Base-by-base conservation (phyloP, 139 green algal genomes). In the Nannochloris sp. region DNA sequence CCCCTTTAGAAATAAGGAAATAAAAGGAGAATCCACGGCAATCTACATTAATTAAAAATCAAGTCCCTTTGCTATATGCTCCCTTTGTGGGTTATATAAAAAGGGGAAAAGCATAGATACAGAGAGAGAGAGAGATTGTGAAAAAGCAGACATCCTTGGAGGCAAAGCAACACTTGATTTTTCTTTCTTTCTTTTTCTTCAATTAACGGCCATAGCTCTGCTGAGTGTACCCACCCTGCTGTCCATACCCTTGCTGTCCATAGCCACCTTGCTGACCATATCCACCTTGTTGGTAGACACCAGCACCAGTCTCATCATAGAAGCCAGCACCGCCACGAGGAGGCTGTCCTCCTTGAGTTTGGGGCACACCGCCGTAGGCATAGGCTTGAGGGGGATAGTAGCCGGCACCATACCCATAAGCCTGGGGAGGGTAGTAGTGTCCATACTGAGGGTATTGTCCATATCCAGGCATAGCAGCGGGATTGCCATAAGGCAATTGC, bases 371-470 rank as follows among this genome's bases (percentile, higher is more conserved):
- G 42, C 42, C 42, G 42, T 51, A 51, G 30, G 56, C 23, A 31
- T 54, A 64, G 23, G 30, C 30, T 25, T 64, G 56, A 55, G 56
- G 56, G 24, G 56, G 56, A 29, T 64, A 64, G 23, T 64, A 64
- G 19, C 37, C 36, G 27, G 51, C 51, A 32, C 24, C 24, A 64
- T 64, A 64, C 23, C 46, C 19, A 19, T 19, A 19, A 51, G 19
- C 42, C 19, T 19, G 42, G 19, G 42, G 56, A 64, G 56, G 24
- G 23, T 64, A 64, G 7, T 47, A 25, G 23, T 64, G 46, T 25
- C 24, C n/a, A 47, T 64, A 48, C n/a, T 47, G 47, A 9, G 23
- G 25, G 23, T 14, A 24, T 57, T 12, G n/a, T 13, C 19, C 42
- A 19, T 51, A 51, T 19, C 42, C 42, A 51, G 42, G 19, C 42